These are phyloP conservation scores for Paxillus rubicundulus DNA, from an alignment of 768 basidiomycete genomes.

Conservation along the genomic window DNA sequence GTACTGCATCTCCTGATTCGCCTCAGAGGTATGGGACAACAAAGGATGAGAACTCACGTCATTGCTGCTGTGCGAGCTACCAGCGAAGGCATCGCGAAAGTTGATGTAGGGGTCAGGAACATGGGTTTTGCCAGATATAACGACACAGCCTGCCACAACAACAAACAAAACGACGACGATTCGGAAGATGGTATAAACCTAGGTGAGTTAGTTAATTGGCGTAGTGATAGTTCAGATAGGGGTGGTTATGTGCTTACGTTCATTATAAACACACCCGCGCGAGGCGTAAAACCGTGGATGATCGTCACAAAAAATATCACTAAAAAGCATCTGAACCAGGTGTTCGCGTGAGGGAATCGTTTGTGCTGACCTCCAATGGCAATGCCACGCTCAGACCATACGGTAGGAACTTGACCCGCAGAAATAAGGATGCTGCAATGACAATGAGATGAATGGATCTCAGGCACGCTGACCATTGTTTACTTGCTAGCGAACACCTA, in stretches of 20 bases:
- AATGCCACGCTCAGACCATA: conserved; percentile 57
- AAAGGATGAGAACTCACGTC: conserved; percentile 29
- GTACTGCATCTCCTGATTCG: conserved; percentile 38
- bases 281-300: conserved; percentile 52
- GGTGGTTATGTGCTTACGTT: conserved; percentile 39
- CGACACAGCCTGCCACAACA: conserved; percentile 58
- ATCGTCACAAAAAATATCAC: conserved; percentile 51
- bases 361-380: conserved; percentile 47
- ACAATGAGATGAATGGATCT: neutral
- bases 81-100: conserved; percentile 56
- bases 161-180: conserved; percentile 52
- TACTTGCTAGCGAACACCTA: conserved; percentile 38
- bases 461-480: neutral
- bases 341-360: neutral
- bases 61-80: conserved; percentile 51
- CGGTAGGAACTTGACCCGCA: conserved; percentile 36
- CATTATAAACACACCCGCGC: conserved; percentile 49
- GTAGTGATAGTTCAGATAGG: no score
- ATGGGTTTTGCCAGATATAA: conserved; percentile 54
- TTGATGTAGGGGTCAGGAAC: conserved; percentile 57
- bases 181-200: conserved; percentile 53
- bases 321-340: conserved; percentile 14
- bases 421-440: conserved; percentile 46
- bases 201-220: conserved; percentile 12
- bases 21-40: neutral